Percentiles rank a stretch among this genome's conserved stretches.
Conservation (phyloP, 257 asterid genomes). For the Solanum acaule region DNA sequence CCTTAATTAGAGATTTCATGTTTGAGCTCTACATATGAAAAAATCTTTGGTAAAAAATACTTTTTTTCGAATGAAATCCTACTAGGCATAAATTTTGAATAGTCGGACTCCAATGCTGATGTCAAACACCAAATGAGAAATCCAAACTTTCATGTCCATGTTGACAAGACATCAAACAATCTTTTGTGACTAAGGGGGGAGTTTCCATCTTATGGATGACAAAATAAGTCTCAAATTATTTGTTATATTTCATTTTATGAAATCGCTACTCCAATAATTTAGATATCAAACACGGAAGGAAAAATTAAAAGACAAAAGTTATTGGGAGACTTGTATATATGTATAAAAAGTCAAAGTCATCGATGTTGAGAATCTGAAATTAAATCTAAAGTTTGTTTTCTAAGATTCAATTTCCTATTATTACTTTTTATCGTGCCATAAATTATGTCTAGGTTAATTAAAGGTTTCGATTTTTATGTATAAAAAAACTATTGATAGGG, state of each 20-base stretch:
- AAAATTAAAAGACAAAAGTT: not conserved
- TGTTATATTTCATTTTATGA: too few relatives aligned
- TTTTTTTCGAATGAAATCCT: rapidly evolving
- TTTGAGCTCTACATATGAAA: not conserved
- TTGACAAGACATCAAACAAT: not conserved
- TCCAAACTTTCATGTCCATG: not conserved
- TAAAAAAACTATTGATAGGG: too few relatives aligned
- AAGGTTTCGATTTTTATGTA: too few relatives aligned
- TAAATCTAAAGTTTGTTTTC: not conserved
- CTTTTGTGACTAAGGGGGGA: not conserved
- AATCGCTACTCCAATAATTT: too few relatives aligned
- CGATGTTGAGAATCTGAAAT: not conserved
- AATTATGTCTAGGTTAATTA: not conserved
- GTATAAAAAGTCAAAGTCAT: not conserved
- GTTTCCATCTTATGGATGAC: not conserved
- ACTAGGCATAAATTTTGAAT: too few relatives aligned
- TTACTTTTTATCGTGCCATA: not conserved
- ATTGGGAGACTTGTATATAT: not conserved
- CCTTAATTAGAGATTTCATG: too few relatives aligned
- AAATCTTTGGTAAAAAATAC: too few relatives aligned
- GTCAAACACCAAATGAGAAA: too few relatives aligned
- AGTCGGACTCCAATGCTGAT: too few relatives aligned
- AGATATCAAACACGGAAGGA: too few relatives aligned
- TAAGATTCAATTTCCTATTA: not conserved
- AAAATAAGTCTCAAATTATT: not conserved